Base-by-base conservation (phyloP, 2,329 filamentous ascomycete species). In the Coniochaeta pulveracea region DNA sequence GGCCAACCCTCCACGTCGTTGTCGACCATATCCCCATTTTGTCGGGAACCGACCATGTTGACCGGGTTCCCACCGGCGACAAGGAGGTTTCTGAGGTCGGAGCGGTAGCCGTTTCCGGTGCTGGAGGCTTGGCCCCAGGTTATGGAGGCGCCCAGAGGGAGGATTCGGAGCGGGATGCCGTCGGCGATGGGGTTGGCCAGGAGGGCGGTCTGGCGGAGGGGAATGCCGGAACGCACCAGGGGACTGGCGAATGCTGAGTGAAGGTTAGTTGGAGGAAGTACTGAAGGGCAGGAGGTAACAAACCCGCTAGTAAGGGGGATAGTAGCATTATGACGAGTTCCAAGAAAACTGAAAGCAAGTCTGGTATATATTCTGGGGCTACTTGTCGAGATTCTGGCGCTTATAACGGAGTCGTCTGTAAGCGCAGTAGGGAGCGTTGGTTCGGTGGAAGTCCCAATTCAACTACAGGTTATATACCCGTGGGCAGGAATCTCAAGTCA, bases 1-100 rank as follows among this genome's bases (percentile, higher is more conserved):
- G 57, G 52, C 52, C 61, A 62, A 21, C 61, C 63, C 41, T 68
- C 64, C 40, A 61, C 54, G 10, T 61, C 52, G 42, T 58, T 58
- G 43, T 60, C 49, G 15, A 14, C 22, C 60, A 65, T 64, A 36
- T 40, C 47, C 24, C 61, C 61, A 28, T 46, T 41, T 12, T 51
- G 40, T 19, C 47, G 49, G n/a, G 49, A 56, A 15, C 63, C 61
- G 11, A 64, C 58, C 51, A 61, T 61, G 49, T 56, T 46, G 29
- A 56, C 49, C 15, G 38, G 37, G 48, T 54, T 55, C 19, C 53
- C 55, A 14, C 47, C 44, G n/a, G 39, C 37, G n/a, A 40, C 23
- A 22, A 62, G 50, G 19, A 52, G 43, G 16, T 43, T 34, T 26
- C 47, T 49, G 4, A 63, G 47, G 26, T 42, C 37, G 14, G 44